Evolutionary conservation across 352 stramenopile genomes (phyloP).

Genomic region (Halophytophthora batemanensis): DNA sequence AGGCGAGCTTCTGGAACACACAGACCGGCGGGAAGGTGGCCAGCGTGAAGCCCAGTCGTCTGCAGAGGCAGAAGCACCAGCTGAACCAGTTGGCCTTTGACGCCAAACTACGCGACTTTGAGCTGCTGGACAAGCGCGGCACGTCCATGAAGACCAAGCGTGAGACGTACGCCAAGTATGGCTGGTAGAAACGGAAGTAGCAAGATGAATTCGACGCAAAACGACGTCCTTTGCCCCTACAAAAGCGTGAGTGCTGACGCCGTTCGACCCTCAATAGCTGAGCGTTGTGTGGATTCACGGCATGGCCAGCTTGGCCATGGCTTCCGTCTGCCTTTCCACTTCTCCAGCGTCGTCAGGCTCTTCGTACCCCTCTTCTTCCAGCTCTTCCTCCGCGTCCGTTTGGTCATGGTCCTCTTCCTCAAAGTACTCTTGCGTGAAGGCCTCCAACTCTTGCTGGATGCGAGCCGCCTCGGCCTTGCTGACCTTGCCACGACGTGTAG

Average conservation of each 20-base stretch:
- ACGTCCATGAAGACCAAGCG: conserved; percentile 66
- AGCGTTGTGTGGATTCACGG: conserved; percentile 15
- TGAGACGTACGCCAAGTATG: conserved; percentile 82
- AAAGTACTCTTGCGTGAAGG: conserved; percentile 61
- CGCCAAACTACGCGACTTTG: conserved; percentile 66
- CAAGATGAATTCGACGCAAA: neutral
- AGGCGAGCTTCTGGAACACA: conserved; percentile 74
- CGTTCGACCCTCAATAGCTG: neutral
- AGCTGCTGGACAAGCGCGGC: conserved; percentile 67
- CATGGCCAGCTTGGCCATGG: conserved; percentile 24
- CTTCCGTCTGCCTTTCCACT: conserved; percentile 25
- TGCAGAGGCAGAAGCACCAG: conserved; percentile 79
- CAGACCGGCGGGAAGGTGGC: conserved; percentile 46
- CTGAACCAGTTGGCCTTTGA: conserved; percentile 83
- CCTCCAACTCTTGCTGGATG: conserved; percentile 56
- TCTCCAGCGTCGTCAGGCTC: conserved; percentile 9
- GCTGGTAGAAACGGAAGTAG: conserved; percentile 37
- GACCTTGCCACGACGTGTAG: conserved; percentile 33
- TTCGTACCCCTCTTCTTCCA: conserved; percentile 17
- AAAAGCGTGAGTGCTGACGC: neutral
- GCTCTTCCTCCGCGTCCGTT: conserved; percentile 20
- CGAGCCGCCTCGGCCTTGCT: conserved; percentile 50
- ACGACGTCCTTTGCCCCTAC: neutral
- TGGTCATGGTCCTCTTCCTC: conserved; percentile 44
- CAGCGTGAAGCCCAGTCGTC: conserved; percentile 58